Evolutionary conservation across 1,139 yeast genomes (phyloP), one percentile per base, ranked within the genome.

Genomic region (Taiozyma sp.): DNA sequence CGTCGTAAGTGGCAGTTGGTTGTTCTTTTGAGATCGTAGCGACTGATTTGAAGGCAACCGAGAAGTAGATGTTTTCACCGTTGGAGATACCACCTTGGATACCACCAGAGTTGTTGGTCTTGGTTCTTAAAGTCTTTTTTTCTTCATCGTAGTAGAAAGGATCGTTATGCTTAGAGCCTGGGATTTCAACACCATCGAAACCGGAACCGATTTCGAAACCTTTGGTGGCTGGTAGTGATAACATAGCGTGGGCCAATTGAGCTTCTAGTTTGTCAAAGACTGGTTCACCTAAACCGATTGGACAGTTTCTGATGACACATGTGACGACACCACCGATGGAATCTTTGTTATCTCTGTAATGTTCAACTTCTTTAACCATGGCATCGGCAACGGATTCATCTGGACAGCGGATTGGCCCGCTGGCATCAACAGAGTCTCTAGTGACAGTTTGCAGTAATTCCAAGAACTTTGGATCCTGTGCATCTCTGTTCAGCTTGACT

Each of bases 181-280:
- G 95, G 58, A 92, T 83, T 54, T 78, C 75, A 47, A 96, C 88
- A 59, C 99, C 99, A 46, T 80, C 79, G 67, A 93, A 93, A 16
- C 99, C 99, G 40, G 97, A 88, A 47, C 99, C 99, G 62, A 93
- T 84, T 72, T 93, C 99, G 63, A 93, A 93, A 36, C 98, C 99
- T 73, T 93, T 93, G 46, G 98, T 89, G 42, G 99, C 98, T 30
- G 99, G 99, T 57, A 93, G 81, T 2, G 97, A 91, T 59, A 93
- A 75, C 99, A 93, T 93, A 52, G 98, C 99, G 68, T 93, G 99
- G 16, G 97, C 99, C 59, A 93, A 77, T 62, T 80, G 73, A 42
- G 99, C 99, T 74, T 93, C 99, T 56, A 93, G 75, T 73, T 93
- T 93, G 70, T 93, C 99, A 69, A 93, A 93, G 60, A 93, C 92